Evolutionary conservation across 2,329 filamentous ascomycete genomes (phyloP).

Genomic region (Lasiodiplodia gonubiensis): DNA sequence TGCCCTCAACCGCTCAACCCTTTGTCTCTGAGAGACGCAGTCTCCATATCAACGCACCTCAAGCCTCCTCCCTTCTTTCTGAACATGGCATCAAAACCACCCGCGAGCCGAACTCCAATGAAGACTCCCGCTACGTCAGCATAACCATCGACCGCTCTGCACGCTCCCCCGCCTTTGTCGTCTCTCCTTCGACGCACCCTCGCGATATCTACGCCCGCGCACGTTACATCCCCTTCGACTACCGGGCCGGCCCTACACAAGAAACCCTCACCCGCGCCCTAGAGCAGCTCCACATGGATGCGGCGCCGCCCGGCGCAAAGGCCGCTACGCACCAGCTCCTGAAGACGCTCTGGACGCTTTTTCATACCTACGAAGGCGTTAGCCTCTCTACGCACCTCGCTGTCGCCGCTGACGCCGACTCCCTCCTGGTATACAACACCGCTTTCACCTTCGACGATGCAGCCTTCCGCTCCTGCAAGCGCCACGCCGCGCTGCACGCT

Average conservation of each 20-base stretch:
- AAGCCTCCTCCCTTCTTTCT: slow-evolving; percentile 63
- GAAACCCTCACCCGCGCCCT: slow-evolving; percentile 51
- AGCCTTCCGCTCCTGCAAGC: slow-evolving; percentile 65
- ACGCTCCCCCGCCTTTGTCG: slow-evolving; percentile 68
- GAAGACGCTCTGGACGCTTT: slow-evolving; percentile 62
- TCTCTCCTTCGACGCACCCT: slow-evolving; percentile 58
- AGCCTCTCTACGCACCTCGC: slow-evolving; percentile 61
- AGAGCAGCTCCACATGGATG: slow-evolving; percentile 60
- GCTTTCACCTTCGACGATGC: slow-evolving; percentile 73
- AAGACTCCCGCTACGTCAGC: slow-evolving; percentile 60
- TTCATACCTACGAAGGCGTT: slow-evolving; percentile 69
- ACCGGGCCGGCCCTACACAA: slow-evolving; percentile 52
- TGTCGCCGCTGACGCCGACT: slow-evolving; percentile 44
- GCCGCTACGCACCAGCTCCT: slow-evolving; percentile 58
- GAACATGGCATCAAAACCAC: slow-evolving; percentile 55
- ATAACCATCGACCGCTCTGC: slow-evolving; percentile 69
- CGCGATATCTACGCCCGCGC: slow-evolving; percentile 51
- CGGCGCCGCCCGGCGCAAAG: slow-evolving; percentile 51
- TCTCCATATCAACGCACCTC: slow-evolving; percentile 61
- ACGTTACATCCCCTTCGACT: slow-evolving; percentile 67
- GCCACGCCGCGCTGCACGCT: slow-evolving; percentile 65
- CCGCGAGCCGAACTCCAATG: slow-evolving; percentile 47
- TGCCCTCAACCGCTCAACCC: not conserved
- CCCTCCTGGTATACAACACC: slow-evolving; percentile 59
- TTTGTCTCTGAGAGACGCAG: slow-evolving; percentile 49